Base-by-base conservation (phyloP, 176 grass and related monocot species). In the Ensete glaucum region DNA sequence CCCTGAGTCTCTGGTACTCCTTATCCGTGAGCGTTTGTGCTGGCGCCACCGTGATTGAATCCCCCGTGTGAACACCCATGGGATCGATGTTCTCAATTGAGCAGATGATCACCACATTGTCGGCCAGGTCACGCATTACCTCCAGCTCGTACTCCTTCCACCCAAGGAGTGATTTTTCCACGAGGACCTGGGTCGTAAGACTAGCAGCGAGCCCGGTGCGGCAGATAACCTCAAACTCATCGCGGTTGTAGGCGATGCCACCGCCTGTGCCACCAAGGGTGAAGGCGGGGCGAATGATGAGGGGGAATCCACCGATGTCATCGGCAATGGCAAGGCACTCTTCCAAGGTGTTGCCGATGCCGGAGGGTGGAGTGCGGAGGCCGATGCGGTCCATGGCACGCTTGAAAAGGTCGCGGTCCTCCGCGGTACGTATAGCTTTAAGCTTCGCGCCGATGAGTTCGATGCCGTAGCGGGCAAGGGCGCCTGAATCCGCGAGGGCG, bases 81-180 rank as follows among this genome's bases (percentile, higher is more conserved):
- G 95, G 88, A 49, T 99, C 91, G 2, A 99, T 94, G 54, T 99
- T 99, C 88, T 99, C 95, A 23, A 99, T 99, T 3, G 95, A 99
- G 62, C 95, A 99, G 73, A 99, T 99, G 84, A 99, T 89, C 69
- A 99, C 90, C 13, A 99, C 95, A 77, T 99, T 99, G 78, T 99
- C 95, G 0, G 90, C 95, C 71, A 94, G 81, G 83, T 99, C 95
- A 6, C 95, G 86, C 95, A 99, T 99, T 17, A 99, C 95, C 81
- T 99, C 95, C 12, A 99, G 81, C 75, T 99, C 95, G 62, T 99
- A 99, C 82, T 99, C 95, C 81, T 99, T 99, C 95, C 95, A 99
- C 1, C 95, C 95, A 2, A 99, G 95, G 17, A 99, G 83, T 0
- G 95, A 99, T 71, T 99, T 99, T 81, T 99, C 95, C 1, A 99